Conservation (phyloP, 129 eudicot genomes). For the Flaveria trinervia region DNA sequence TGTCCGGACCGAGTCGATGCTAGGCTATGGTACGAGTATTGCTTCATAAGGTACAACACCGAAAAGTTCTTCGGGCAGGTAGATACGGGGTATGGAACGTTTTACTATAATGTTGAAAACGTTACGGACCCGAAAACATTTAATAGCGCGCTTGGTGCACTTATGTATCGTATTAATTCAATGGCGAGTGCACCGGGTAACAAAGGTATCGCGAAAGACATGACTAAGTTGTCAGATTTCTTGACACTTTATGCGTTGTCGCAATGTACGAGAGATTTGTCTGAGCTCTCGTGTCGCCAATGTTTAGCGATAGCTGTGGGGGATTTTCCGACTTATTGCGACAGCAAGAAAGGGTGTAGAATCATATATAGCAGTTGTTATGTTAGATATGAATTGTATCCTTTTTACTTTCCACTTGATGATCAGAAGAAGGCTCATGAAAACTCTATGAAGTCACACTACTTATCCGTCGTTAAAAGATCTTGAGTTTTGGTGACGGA, state of each 20-base stretch:
- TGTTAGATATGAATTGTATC: conserved; percentile 61
- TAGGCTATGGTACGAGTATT: conserved; percentile 79
- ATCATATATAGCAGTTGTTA: conserved; percentile 67
- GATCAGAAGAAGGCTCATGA: conserved; percentile 21
- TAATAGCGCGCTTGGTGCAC: conserved; percentile 47
- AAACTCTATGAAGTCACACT: conserved; percentile 30
- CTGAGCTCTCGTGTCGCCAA: conserved; percentile 54
- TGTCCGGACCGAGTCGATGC: conserved; percentile 69
- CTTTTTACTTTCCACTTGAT: conserved; percentile 62
- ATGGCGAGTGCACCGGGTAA: conserved; percentile 49
- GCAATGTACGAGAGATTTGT: conserved; percentile 69
- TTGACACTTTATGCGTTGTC: conserved; percentile 59
- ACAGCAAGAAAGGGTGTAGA: conserved; percentile 57
- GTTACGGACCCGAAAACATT: conserved; percentile 62
- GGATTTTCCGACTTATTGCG: conserved; percentile 46
- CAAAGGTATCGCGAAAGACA: conserved; percentile 57
- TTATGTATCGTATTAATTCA: conserved; percentile 39
- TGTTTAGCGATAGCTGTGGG: conserved; percentile 60
- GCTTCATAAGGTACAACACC: conserved; percentile 65
- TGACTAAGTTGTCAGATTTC: conserved; percentile 43
- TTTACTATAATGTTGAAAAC: conserved; percentile 48
- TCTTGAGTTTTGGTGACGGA: conserved; percentile 30
- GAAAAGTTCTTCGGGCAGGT: conserved; percentile 54
- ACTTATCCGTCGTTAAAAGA: conserved; percentile 26
- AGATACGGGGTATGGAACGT: conserved; percentile 52